phyloP scores from a whole-genome alignment of 2,329 filamentous ascomycete genomes.

The Phialocephala sp. region DNA sequence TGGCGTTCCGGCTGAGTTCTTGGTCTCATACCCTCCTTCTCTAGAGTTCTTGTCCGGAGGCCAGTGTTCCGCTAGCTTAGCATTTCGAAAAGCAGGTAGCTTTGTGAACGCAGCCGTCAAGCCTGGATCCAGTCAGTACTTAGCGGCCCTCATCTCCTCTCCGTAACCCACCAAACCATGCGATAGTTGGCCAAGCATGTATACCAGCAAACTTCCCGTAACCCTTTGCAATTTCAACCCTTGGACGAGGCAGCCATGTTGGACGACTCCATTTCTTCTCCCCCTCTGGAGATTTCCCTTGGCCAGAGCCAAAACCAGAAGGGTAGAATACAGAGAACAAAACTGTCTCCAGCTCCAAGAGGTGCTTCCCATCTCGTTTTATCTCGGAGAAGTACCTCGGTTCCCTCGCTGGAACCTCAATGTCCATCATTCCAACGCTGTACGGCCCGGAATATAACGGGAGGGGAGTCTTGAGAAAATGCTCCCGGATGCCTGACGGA shows the following conservation, averaged over 20 bases:
- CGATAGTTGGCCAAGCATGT: slow-evolving; percentile 53
- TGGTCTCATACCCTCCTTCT: slow-evolving; percentile 45
- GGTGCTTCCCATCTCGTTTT: slow-evolving; percentile 51
- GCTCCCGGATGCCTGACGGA: slow-evolving; percentile 53
- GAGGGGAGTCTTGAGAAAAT: slow-evolving; percentile 50
- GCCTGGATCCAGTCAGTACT: neutral
- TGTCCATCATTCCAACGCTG: slow-evolving; percentile 57
- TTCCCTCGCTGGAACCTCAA: slow-evolving; percentile 56
- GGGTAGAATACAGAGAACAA: slow-evolving; percentile 72
- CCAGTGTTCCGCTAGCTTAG: slow-evolving; percentile 60
- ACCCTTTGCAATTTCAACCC: slow-evolving; percentile 60
- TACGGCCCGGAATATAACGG: slow-evolving; percentile 60
- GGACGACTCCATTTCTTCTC: slow-evolving; percentile 56
- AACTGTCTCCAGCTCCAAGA: slow-evolving; percentile 62
- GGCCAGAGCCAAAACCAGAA: slow-evolving; percentile 51
- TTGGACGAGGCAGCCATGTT: slow-evolving; percentile 66
- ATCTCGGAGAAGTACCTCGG: slow-evolving; percentile 57
- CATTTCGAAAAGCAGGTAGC: slow-evolving; percentile 67
- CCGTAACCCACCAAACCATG: slow-evolving; percentile 53
- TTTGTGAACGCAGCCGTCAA: slow-evolving; percentile 68
- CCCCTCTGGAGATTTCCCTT: slow-evolving; percentile 47
- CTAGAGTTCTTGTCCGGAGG: slow-evolving; percentile 50
- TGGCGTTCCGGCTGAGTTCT: slow-evolving; percentile 48
- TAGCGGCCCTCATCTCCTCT: neutral
- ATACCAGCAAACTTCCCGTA: slow-evolving; percentile 67